These are phyloP conservation scores for Candida glucosophila DNA, from an alignment of 1,139 yeast genomes.

Conservation along the genomic window DNA sequence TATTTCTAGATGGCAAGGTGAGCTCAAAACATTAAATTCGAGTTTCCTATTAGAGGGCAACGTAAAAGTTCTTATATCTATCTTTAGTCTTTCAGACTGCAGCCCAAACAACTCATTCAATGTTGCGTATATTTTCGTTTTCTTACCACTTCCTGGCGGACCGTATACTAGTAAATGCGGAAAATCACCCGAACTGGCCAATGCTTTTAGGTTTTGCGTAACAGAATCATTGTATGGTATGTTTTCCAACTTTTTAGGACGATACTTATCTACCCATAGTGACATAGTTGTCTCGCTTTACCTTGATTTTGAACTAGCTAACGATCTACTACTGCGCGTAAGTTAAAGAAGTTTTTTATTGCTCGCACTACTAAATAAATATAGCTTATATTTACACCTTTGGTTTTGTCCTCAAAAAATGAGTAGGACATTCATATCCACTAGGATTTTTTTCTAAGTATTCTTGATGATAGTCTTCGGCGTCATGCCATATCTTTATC, in stretches of 20 bases:
- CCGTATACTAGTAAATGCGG: constrained; percentile 93
- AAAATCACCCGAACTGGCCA: constrained; percentile 73
- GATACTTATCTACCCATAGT: constrained; percentile 91
- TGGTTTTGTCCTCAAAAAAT: constrained; percentile 48
- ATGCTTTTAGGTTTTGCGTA: constrained; percentile 53
- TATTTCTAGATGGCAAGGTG: constrained; percentile 85
- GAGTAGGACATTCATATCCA: constrained; percentile 89
- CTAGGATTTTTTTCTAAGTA: constrained; percentile 72
- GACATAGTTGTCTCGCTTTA: constrained; percentile 45
- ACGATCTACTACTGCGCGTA: too few species aligned
- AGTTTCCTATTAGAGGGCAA: constrained; percentile 66
- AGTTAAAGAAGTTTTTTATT: not conserved
- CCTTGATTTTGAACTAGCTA: too few species aligned
- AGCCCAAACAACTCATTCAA: constrained; percentile 75
- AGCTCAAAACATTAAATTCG: constrained; percentile 85
- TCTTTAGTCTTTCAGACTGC: constrained; percentile 74
- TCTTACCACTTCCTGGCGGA: constrained; percentile 95
- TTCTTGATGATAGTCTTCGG: constrained; percentile 87
- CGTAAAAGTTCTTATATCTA: constrained; percentile 79
- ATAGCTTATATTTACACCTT: too few species aligned
- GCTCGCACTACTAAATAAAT: too few species aligned
- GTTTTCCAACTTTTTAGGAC: constrained; percentile 62
- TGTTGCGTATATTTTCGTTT: constrained; percentile 82
- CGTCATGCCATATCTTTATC: constrained; percentile 69
- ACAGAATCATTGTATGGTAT: constrained; percentile 63